phyloP scores from a whole-genome alignment of 2,329 filamentous ascomycete species.

The Aspergillus vadensis region DNA sequence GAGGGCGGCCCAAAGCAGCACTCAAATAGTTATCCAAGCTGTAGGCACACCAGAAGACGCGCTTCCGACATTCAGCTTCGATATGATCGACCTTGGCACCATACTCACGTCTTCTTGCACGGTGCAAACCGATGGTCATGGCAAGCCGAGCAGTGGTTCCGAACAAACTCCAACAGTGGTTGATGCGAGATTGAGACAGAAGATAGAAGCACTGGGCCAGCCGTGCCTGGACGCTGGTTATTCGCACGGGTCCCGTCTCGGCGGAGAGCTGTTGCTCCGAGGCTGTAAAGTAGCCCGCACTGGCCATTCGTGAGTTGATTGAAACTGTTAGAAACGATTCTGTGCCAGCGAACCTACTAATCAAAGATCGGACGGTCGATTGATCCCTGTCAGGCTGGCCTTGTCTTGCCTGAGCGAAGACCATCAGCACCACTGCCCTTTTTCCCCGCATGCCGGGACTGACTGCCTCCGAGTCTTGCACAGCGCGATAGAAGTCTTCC shows the following conservation, averaged over 20 bases:
- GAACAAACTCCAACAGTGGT: constrained; percentile 40
- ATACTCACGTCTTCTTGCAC: constrained; percentile 18
- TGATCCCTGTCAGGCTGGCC: constrained; percentile 38
- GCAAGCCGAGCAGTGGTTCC: constrained; percentile 36
- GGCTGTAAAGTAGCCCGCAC: constrained; percentile 23
- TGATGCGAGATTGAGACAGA: constrained; percentile 36
- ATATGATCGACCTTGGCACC: constrained; percentile 14
- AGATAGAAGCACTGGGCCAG: constrained; percentile 41
- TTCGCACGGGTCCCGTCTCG: constrained; percentile 36
- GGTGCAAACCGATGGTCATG: constrained; percentile 37
- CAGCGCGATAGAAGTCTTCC: constrained; percentile 18
- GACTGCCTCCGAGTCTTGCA: neutral
- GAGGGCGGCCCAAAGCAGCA: constrained; percentile 20
- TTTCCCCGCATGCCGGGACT: constrained; percentile 13
- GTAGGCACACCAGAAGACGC: constrained; percentile 25
- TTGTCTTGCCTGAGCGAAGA: constrained; percentile 55
- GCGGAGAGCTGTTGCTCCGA: constrained; percentile 35
- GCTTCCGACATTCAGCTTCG: constrained; percentile 18
- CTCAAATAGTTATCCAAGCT: constrained; percentile 24
- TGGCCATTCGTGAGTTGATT: neutral
- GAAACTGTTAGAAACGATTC: neutral
- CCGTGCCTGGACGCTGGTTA: constrained; percentile 45
- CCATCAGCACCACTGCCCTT: constrained; percentile 54
- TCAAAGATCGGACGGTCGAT: constrained; percentile 19
- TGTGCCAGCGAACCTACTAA: constrained; percentile 8